These are phyloP conservation scores for Boehmeria nivea DNA, from an alignment of 306 rosid genomes.

Conservation along the genomic window DNA sequence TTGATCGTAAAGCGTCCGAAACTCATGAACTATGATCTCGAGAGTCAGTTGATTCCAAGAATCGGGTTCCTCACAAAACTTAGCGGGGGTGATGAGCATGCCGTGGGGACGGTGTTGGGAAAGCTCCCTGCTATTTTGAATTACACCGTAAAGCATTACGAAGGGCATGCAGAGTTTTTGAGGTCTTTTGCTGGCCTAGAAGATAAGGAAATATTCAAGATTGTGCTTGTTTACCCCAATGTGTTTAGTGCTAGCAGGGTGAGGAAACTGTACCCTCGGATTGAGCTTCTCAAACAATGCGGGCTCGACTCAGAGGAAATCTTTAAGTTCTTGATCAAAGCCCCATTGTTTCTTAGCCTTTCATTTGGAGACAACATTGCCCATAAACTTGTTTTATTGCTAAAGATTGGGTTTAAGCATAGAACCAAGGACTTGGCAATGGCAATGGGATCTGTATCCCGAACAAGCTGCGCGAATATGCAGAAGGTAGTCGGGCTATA, in stretches of 20 bases:
- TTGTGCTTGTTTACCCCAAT: constrained; percentile 48
- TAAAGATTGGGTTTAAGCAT: constrained; percentile 63
- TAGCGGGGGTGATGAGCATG: constrained; percentile 50
- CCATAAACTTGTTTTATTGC: constrained; percentile 47
- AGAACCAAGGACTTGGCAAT: constrained; percentile 57
- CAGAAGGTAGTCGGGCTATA: constrained; percentile 53
- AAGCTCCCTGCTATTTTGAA: constrained; percentile 51
- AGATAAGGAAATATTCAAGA: constrained; percentile 51
- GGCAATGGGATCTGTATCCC: constrained; percentile 54
- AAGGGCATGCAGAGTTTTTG: constrained; percentile 47
- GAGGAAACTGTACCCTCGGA: constrained; percentile 68
- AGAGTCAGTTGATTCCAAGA: constrained; percentile 54
- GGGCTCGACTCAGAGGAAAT: constrained; percentile 52
- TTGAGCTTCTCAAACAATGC: constrained; percentile 69
- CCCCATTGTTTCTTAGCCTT: constrained; percentile 60
- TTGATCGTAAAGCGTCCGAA: constrained; percentile 52
- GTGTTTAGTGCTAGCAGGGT: constrained; percentile 60
- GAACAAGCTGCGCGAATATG: constrained; percentile 66
- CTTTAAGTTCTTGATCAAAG: constrained; percentile 62
- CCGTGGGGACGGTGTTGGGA: constrained; percentile 34
- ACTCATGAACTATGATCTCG: constrained; percentile 53
- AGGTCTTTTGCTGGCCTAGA: constrained; percentile 54
- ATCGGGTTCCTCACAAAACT: constrained; percentile 33
- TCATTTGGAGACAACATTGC: constrained; percentile 59
- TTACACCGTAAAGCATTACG: constrained; percentile 48